phyloP scores from a whole-genome alignment of 2,329 filamentous ascomycete species.

The Colletotrichum ledebouriae region DNA sequence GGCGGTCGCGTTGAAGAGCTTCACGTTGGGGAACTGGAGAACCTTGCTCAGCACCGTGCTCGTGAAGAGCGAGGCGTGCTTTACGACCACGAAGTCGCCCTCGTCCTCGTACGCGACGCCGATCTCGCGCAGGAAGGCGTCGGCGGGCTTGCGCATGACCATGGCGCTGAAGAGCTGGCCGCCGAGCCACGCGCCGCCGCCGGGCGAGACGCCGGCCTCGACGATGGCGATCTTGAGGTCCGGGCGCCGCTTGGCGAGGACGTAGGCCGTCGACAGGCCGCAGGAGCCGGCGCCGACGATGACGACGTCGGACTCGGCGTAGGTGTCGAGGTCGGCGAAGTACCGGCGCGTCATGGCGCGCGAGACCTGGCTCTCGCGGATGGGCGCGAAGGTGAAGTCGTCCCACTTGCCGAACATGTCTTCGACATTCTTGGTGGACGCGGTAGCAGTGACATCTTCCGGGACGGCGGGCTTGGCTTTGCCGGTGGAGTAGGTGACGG shows the following conservation, averaged over 20 bases:
- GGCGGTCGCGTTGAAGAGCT: slow-evolving; percentile 94
- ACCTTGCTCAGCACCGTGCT: slow-evolving; percentile 88
- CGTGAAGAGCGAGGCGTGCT: slow-evolving; percentile 94
- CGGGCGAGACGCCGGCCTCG: slow-evolving; percentile 88
- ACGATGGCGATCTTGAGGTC: slow-evolving; percentile 94
- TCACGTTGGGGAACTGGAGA: slow-evolving; percentile 87
- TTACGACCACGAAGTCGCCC: slow-evolving; percentile 89
- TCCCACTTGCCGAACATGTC: slow-evolving; percentile 78
- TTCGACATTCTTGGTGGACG: slow-evolving; percentile 62
- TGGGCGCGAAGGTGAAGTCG: slow-evolving; percentile 83
- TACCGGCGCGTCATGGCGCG: slow-evolving; percentile 95
- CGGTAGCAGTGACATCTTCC: slow-evolving; percentile 48
- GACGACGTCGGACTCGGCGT: slow-evolving; percentile 94
- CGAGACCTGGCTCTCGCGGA: slow-evolving; percentile 92
- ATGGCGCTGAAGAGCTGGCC: slow-evolving; percentile 96
- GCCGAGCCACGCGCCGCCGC: slow-evolving; percentile 92
- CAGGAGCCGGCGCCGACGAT: slow-evolving; percentile 93
- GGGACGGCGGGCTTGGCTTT: slow-evolving; percentile 62
- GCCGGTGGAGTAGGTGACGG: slow-evolving; percentile 48
- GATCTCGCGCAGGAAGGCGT: slow-evolving; percentile 84
- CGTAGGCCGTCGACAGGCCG: slow-evolving; percentile 87
- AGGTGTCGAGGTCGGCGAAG: slow-evolving; percentile 88
- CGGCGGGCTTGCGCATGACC: slow-evolving; percentile 94
- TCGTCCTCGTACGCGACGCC: slow-evolving; percentile 86
- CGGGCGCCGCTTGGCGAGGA: slow-evolving; percentile 84